A percentile compares a stretch with the other conserved stretches of the same genome.
These are phyloP conservation scores for Blastobotrys illinoisensis DNA, from an alignment of 1,139 yeast genomes.

Conservation along the genomic window DNA sequence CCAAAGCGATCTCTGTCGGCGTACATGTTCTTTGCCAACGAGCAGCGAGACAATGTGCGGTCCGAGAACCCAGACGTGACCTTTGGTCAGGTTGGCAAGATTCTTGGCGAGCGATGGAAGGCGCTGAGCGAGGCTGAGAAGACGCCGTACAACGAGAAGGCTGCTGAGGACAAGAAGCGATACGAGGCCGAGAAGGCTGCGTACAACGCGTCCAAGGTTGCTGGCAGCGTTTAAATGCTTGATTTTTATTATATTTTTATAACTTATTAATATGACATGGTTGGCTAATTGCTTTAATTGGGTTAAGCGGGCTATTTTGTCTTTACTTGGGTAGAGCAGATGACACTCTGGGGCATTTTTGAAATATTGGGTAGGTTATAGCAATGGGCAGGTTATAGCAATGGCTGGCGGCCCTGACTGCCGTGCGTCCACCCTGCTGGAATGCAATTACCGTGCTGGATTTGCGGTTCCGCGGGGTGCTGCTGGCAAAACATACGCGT, in stretches of 20 bases:
- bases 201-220: constrained; percentile 39
- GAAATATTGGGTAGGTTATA: too few relatives aligned
- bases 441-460: too few relatives aligned
- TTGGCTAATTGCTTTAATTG: too few relatives aligned
- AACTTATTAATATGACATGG: background rate
- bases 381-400: too few relatives aligned
- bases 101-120: constrained; percentile 96
- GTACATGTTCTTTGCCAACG: constrained; percentile 98
- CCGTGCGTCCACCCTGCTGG: too few relatives aligned
- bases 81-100: constrained; percentile 51
- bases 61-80: constrained; percentile 92
- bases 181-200: constrained; percentile 94
- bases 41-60: constrained; percentile 90
- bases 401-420: too few relatives aligned
- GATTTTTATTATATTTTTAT: background rate
- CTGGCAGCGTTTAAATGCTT: constrained; percentile 12
- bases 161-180: constrained; percentile 94
- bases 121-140: constrained; percentile 75
- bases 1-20: constrained; percentile 98
- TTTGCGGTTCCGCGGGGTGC: too few relatives aligned
- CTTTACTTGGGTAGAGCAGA: too few relatives aligned
- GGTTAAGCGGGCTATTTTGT: too few relatives aligned
- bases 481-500: background rate
- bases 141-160: constrained; percentile 85
- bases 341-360: too few relatives aligned